Evolutionary conservation across 176 grass and related monocot genomes (phyloP).

Genomic region (Ananas comosus): DNA sequence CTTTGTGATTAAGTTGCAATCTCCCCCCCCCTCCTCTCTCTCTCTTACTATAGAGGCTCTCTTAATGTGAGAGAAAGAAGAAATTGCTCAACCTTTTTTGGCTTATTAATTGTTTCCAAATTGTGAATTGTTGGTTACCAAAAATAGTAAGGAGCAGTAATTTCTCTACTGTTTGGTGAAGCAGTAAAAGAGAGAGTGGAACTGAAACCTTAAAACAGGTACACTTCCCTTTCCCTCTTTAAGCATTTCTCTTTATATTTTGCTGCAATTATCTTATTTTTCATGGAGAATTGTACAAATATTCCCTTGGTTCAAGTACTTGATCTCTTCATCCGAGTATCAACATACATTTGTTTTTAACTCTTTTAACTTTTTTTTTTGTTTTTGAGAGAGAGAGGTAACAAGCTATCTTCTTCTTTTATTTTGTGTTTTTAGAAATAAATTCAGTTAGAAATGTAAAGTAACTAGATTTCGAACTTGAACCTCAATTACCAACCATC

Average conservation of each 20-base stretch:
- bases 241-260: not conserved
- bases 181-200: not conserved
- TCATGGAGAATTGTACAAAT: not conserved
- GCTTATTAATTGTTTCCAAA: not conserved
- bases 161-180: not conserved
- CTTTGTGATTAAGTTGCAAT: not conserved
- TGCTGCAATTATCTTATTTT: not conserved
- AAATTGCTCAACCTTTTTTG: not conserved
- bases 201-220: conserved; percentile 1
- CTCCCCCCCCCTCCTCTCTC: too few species aligned
- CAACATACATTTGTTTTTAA: too few species aligned
- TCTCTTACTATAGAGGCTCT: not conserved
- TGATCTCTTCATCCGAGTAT: too few species aligned
- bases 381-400: too few species aligned
- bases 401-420: too few species aligned
- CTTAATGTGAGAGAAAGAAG: not conserved
- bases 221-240: not conserved
- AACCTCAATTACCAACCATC: too few species aligned
- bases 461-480: too few species aligned
- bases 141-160: not conserved
- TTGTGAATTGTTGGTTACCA: not conserved
- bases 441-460: too few species aligned
- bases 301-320: too few species aligned
- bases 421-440: too few species aligned
- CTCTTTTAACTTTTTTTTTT: too few species aligned